Percentiles rank a stretch among this genome's conserved stretches.
Evolutionary conservation across 1,284 basidiomycete genomes (phyloP).

Genomic region (Anthracocystis panici-leucophaei): DNA sequence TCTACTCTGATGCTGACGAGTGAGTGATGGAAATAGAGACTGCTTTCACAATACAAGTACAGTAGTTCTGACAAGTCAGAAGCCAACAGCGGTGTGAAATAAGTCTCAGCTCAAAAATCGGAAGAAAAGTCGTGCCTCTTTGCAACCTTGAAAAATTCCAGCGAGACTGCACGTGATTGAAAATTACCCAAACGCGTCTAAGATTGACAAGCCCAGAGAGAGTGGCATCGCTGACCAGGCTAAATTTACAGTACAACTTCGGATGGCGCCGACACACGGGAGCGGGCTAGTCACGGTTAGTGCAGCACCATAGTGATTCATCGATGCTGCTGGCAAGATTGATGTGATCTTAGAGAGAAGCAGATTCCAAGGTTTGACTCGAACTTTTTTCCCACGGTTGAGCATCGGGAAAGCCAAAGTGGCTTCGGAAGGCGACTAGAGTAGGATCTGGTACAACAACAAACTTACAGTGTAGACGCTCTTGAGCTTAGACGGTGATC

Average conservation of each 20-base stretch:
- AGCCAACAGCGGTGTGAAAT: background rate
- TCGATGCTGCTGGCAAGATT: constrained; percentile 10
- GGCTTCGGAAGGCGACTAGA: background rate
- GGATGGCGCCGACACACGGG: background rate
- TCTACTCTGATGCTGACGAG: constrained; percentile 29
- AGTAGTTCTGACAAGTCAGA: background rate
- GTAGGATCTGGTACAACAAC: background rate
- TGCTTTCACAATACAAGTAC: background rate
- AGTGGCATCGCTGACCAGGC: too few relatives aligned
- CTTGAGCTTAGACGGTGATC: background rate
- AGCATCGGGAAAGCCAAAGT: constrained; percentile 13
- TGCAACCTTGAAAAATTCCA: background rate
- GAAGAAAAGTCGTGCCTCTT: background rate
- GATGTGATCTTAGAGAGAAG: constrained; percentile 28
- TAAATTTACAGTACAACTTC: too few relatives aligned
- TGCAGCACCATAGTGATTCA: too few relatives aligned
- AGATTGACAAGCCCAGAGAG: background rate
- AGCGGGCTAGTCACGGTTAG: background rate
- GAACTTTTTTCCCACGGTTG: constrained; percentile 24
- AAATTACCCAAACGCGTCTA: constrained; percentile 22
- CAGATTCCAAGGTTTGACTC: background rate
- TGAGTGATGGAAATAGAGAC: constrained; percentile 8
- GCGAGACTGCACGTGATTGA: constrained; percentile 25
- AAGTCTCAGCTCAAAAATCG: too few relatives aligned
- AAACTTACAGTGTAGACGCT: background rate